Evolutionary conservation across 495 filamentous ascomycete species (phyloP).

Genomic region (Neurospora cerealis): DNA sequence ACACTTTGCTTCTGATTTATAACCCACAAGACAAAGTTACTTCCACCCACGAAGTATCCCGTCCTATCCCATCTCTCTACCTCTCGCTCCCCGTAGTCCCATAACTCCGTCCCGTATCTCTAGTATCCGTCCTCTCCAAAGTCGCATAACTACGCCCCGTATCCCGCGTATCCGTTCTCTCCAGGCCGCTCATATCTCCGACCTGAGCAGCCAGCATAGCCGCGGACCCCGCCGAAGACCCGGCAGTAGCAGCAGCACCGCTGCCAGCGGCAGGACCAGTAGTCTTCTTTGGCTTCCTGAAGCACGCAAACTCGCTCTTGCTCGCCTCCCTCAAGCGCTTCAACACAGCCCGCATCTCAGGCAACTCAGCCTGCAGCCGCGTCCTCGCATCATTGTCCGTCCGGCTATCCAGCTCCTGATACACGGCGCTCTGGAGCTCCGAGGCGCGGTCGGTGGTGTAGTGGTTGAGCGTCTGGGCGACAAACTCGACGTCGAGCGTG

Average conservation of each 20-base stretch:
- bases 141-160: background rate
- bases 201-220: background rate
- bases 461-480: constrained; percentile 80
- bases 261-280: background rate
- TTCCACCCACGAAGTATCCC: background rate
- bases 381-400: constrained; percentile 77
- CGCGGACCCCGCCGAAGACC: background rate
- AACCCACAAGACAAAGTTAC: background rate
- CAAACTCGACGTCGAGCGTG: constrained; percentile 92
- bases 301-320: constrained; percentile 77
- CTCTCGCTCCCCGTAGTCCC: background rate
- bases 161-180: constrained; percentile 17
- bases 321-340: constrained; percentile 76
- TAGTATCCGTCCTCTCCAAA: background rate
- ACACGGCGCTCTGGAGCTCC: constrained; percentile 74
- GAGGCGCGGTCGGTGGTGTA: constrained; percentile 79
- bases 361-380: constrained; percentile 73
- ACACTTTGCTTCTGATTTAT: background rate
- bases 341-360: constrained; percentile 75
- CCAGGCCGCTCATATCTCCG: background rate
- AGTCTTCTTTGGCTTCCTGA: constrained; percentile 42
- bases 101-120: background rate
- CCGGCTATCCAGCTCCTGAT: constrained; percentile 73
- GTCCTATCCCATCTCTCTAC: background rate
- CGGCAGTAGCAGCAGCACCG: background rate